These are phyloP conservation scores for Aspergillus glaucus DNA, from an alignment of 2,329 filamentous ascomycete genomes.

Conservation along the genomic window DNA sequence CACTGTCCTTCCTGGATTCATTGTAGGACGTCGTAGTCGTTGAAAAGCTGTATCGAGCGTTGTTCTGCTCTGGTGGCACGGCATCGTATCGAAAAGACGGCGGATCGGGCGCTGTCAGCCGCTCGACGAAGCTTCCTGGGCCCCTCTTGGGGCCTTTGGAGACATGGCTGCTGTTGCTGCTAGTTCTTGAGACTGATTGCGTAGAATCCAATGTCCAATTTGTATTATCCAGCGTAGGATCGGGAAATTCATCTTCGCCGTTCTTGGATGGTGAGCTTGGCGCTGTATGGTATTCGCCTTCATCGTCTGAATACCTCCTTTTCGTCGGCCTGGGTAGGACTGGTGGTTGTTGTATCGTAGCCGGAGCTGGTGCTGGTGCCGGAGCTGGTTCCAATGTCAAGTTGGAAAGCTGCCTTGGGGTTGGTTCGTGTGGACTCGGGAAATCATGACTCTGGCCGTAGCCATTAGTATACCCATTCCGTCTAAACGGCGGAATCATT, in stretches of 20 bases:
- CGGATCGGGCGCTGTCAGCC: conserved; percentile 10
- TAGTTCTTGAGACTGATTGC: not conserved
- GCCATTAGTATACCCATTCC: not conserved
- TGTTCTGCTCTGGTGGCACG: conserved; percentile 5
- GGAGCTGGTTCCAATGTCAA: not conserved
- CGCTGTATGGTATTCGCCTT: conserved; percentile 24
- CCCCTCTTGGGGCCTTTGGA: conserved; percentile 5
- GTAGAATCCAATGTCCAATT: not conserved
- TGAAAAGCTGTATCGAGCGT: conserved; percentile 17
- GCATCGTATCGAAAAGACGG: conserved; percentile 12
- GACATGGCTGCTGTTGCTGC: not conserved
- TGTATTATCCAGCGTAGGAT: not conserved
- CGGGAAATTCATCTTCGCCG: not conserved
- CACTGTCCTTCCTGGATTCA: conserved; percentile 5
- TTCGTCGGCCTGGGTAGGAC: conserved; percentile 1
- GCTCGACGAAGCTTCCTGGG: conserved; percentile 13
- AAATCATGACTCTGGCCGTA: not conserved
- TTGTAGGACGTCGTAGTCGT: conserved; percentile 16
- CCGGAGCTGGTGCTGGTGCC: not conserved
- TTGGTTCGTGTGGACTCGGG: not conserved
- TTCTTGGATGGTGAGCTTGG: conserved; percentile 23
- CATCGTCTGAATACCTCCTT: conserved; percentile 12
- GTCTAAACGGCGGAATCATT: conserved; percentile 6
- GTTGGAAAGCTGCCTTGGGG: not conserved
- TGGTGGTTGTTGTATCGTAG: not conserved